Evolutionary conservation across 2,329 filamentous ascomycete species (phyloP).

Genomic region (Sporothrix pseudoabietina): DNA sequence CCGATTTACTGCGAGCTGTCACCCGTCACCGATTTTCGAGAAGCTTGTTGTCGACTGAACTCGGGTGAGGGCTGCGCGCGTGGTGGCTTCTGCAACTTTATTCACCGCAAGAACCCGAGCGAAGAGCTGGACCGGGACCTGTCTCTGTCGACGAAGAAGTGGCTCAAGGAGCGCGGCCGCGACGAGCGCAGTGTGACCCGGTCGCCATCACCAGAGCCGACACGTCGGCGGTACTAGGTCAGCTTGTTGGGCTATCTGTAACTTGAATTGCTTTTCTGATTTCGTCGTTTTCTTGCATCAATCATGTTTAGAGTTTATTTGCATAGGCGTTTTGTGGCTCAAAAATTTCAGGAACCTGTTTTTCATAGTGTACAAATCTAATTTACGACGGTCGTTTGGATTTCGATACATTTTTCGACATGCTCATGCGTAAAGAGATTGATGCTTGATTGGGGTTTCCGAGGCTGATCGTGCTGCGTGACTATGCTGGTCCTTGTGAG

Average conservation of each 20-base stretch:
- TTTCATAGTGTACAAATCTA: constrained; percentile 4
- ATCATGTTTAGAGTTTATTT: constrained; percentile 7
- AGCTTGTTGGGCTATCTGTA: background rate
- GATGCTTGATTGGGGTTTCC: background rate
- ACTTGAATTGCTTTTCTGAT: background rate
- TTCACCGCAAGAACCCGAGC: constrained; percentile 92
- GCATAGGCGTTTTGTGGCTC: constrained; percentile 18
- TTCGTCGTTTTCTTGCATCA: background rate
- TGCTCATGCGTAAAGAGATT: background rate
- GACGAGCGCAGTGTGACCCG: constrained; percentile 80
- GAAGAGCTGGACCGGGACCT: constrained; percentile 87
- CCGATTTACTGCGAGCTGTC: constrained; percentile 98
- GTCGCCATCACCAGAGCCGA: constrained; percentile 84
- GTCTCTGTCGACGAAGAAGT: constrained; percentile 90
- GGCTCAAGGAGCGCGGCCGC: constrained; percentile 80
- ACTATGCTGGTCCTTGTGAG: background rate
- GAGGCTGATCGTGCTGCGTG: background rate
- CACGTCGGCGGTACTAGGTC: constrained; percentile 66
- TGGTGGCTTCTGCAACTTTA: constrained; percentile 99
- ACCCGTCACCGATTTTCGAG: constrained; percentile 95
- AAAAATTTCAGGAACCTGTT: background rate
- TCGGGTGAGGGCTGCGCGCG: constrained; percentile 92
- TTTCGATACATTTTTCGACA: background rate
- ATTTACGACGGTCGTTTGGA: background rate
- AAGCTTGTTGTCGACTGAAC: constrained; percentile 95